These are phyloP conservation scores for Lumnitzera racemosa DNA, from an alignment of 345 rosid species.

Conservation along the genomic window DNA sequence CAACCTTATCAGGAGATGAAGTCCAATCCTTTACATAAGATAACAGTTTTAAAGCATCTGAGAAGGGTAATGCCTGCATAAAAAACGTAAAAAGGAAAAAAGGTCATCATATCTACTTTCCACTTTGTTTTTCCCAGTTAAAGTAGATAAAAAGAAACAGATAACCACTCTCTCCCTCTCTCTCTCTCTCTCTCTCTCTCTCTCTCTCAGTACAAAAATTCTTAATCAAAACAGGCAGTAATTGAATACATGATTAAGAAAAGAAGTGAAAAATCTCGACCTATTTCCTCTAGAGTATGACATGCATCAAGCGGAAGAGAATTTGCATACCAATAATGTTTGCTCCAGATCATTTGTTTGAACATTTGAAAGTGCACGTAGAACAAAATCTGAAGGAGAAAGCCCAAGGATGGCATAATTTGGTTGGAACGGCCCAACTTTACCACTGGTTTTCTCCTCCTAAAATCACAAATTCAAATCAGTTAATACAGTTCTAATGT, in stretches of 20 bases:
- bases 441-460: conserved; percentile 69
- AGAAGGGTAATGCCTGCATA: conserved; percentile 76
- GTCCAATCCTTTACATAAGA: conserved; percentile 71
- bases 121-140: no score
- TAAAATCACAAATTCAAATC: conserved; percentile 18
- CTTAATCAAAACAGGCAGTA: no score
- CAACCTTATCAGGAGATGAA: conserved; percentile 76
- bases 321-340: conserved; percentile 63
- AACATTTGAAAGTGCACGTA: conserved; percentile 58
- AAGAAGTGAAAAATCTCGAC: no score
- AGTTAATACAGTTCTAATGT: conserved; percentile 6
- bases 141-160: no score
- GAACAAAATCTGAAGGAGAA: conserved; percentile 73
- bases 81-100: background rate
- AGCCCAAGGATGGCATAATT: conserved; percentile 65
- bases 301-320: background rate
- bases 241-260: no score
- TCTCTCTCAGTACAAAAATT: no score
- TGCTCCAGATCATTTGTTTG: conserved; percentile 84
- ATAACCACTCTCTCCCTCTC: no score
- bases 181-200: no score
- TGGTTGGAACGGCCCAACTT: conserved; percentile 47
- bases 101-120: no score
- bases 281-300: no score
- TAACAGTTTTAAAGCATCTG: conserved; percentile 82